Evolutionary conservation across 805 yeast species (phyloP), one percentile per base, ranked within the genome.

Genomic region (Isabelozyma rhagii): DNA sequence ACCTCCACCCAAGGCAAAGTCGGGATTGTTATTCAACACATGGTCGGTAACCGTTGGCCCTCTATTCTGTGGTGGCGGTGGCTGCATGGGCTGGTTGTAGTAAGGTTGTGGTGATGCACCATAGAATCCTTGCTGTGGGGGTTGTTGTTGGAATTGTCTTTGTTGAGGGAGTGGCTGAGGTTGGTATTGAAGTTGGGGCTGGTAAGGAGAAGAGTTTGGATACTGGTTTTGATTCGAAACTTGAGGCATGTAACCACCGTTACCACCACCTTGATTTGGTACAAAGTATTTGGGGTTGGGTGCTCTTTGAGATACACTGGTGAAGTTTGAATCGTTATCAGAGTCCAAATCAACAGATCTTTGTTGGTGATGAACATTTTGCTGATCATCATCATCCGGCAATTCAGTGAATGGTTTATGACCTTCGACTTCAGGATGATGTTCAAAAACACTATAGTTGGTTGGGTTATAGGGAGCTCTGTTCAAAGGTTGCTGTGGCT

Each of bases 251-350:
- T 45, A 39, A 11, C 44, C 31, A 15, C 43, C 36, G 13, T 40
- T 43, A 10, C 45, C 34, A 36, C 48, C 29, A 43, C 40, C 25
- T 27, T 21, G 51, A 52, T 27, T 39, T 54, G 48, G 45, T 18
- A 13, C 45, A 57, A 70, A 74, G 55, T 80, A 83, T 27, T 71
- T 67, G 14, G 87, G 88, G 58, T 87, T 87, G 13, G 82, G 76
- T 27, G 84, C 91, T 62, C 93, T 74, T 66, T 87, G 93, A 7
- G 92, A 85, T 1, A 87, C 88, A 47, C 90, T 83, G 1, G 94
- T 87, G 65, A 87, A 85, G 59, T 84, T 85, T 0, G 93, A 86
- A 44, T 75, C 82, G 31, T 62, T 62, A 52, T 73, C 78, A 0
- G 77, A 73, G 44, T 64, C 71, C 15, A 56, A 48, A 27, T 50